Conservation (phyloP, 331 rosid genomes). For the Erythrophleum ivorense region DNA sequence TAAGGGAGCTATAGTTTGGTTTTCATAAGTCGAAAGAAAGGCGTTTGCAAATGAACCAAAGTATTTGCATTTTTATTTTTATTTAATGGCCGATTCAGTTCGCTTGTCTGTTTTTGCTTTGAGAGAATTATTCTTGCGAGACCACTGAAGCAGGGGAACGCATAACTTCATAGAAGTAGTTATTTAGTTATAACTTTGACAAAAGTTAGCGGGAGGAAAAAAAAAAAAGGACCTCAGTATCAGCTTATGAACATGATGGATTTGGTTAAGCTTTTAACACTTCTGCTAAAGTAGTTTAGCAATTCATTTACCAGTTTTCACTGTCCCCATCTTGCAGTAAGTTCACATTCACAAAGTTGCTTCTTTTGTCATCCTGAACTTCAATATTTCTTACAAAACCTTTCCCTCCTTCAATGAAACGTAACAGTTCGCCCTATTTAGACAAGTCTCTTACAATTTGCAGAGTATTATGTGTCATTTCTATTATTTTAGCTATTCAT, state of each 20-base stretch:
- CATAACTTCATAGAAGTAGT: too few species aligned
- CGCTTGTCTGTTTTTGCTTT: not conserved
- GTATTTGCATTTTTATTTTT: not conserved
- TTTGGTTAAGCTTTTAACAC: not conserved
- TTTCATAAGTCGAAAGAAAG: not conserved
- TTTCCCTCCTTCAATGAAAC: not conserved
- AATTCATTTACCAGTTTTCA: not conserved
- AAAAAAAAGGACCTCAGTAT: not conserved
- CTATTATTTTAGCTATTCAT: not conserved
- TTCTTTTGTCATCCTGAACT: not conserved
- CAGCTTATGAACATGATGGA: not conserved
- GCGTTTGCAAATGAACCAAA: not conserved
- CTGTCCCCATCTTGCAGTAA: not conserved
- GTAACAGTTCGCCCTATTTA: not conserved
- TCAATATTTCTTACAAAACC: too few species aligned
- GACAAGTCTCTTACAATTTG: not conserved
- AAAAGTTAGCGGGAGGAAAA: not conserved
- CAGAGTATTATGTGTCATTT: constrained; percentile 5
- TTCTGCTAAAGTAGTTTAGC: not conserved
- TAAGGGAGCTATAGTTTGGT: not conserved
- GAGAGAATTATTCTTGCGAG: not conserved
- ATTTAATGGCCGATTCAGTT: not conserved
- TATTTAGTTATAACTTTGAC: too few species aligned
- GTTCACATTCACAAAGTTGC: not conserved
- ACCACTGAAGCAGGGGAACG: not conserved